Evolutionary conservation across 2,329 filamentous ascomycete species (phyloP), one percentile per base, ranked within the genome.

Genomic region (Fusarium floridanum): DNA sequence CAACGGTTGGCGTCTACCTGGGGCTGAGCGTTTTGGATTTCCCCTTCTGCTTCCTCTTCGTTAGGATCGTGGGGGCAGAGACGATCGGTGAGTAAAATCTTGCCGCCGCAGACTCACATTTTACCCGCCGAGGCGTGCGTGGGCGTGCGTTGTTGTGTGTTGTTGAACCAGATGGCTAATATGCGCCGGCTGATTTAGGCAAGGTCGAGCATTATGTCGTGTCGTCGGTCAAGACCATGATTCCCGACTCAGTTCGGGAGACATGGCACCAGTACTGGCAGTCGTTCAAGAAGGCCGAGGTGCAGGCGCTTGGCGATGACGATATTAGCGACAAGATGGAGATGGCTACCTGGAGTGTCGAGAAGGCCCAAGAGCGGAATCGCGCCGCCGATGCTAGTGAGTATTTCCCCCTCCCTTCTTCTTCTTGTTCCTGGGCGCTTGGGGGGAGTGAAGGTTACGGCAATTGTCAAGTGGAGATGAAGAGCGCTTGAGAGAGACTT

Each of bases 1-100:
- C 94, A 5, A 95, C 95, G 1, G 84, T 98, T 6, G 96, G 95
- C n/a, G 94, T 99, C 16, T 99, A 99, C 83, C 83, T 98, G 12
- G 88, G 87, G 1, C 85, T 99, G 64, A 95, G 94, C 48, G 93
- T 94, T 41, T 85, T 98, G 61, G 97, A 99, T 84, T 97, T 98
- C 75, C 97, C 97, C 0, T 94, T 98, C 81, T 98, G 96, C 85
- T 99, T 98, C 85, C 84, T 97, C 64, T 91, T 97, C 11, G 97
- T 99, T 56, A 90, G 92, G 67, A 86, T 91, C 62, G 88, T 98
- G 2, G 97, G 97, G 17, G 94, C 94, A 0, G 97, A 99, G 29
- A 90, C 90, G 65, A 97, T 99, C 79, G 95, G 95, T 88, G 83
- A 86, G 85, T 65, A 10, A 55, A 55, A 55, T 32, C 17, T 32